Conservation (phyloP, 805 yeast genomes). For the Metschnikowia kunwiensis region DNA sequence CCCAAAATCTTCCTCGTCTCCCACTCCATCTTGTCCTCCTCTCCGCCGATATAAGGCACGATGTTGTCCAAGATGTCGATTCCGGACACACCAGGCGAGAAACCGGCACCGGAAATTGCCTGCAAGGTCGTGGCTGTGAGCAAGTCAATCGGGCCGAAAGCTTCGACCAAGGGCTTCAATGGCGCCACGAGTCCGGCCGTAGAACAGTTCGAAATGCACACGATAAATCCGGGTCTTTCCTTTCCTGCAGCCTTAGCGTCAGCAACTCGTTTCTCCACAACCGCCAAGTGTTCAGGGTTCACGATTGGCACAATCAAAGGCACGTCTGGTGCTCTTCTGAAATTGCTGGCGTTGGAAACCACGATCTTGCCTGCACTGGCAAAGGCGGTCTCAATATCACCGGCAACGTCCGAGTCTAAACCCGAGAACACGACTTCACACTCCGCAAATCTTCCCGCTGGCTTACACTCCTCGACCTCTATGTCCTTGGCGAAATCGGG, state of each 20-base stretch:
- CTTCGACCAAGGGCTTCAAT: conserved; percentile 85
- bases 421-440: conserved; percentile 97
- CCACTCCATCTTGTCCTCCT: conserved; percentile 98
- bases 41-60: conserved; percentile 93
- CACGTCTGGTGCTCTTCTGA: conserved; percentile 81
- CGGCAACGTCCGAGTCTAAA: conserved; percentile 89
- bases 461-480: conserved; percentile 72
- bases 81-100: conserved; percentile 95
- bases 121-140: conserved; percentile 90
- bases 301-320: conserved; percentile 95
- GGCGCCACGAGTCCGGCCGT: conserved; percentile 98
- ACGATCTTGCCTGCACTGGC: conserved; percentile 78
- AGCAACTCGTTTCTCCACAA: conserved; percentile 57
- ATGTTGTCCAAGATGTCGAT: conserved; percentile 93
- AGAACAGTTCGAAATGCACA: conserved; percentile 97
- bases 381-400: conserved; percentile 84
- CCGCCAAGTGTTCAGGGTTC: conserved; percentile 83
- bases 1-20: conserved; percentile 96
- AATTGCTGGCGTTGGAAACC: conserved; percentile 94
- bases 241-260: conserved; percentile 55
- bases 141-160: conserved; percentile 85
- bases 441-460: conserved; percentile 67
- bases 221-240: conserved; percentile 72
- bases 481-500: conserved; percentile 66
- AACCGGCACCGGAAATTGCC: conserved; percentile 98